Evolutionary conservation across 2,329 filamentous ascomycete species (phyloP), one percentile per base, ranked within the genome.

Genomic region (Trichophyton verrucosum): DNA sequence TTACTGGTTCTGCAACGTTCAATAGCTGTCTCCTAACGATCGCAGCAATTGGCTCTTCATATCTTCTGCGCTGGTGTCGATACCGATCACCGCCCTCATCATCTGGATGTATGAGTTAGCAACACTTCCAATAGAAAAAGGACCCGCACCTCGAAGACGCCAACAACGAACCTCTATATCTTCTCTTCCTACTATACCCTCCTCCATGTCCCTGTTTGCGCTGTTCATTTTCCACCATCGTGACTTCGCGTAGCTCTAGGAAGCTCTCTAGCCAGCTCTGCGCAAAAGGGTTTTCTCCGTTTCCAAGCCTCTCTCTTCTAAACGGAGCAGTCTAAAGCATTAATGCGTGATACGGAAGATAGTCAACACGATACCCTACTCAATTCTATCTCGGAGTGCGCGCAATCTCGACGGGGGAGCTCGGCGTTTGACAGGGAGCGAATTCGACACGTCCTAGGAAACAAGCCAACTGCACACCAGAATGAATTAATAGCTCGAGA

Each of bases 11-110:
- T 64, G 89, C 90, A 67, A 95, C 85, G 61, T 83, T 81, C 58
- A 95, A 79, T 57, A 95, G 81, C 74, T 92, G 88, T 69, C 86
- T 87, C 66, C 89, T 86, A 64, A 95, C 79, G 65, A 85, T 86
- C 57, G 86, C 83, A 36, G 84, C 82, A 13, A 86, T 78, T 4
- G 89, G 87, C 65, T 87, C 85, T 69, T 92, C 86, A 67, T 86
- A 86, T 70, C 88, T 83, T 67, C 88, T 82, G 65, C 88, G 84
- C 72, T 87, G 87, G 27, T 84, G 82, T 67, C 88, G 83, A 68
- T 86, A 82, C 7, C 62, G 72, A 70, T 92, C 87, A 68, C 85
- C 82, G 61, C 91, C 85, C 68, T 95, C 88, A 66, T 94, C 88
- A 66, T 94, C 88, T 83, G 56, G 11, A 1, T 13, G 58, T n/a